Evolutionary conservation across 495 filamentous ascomycete species (phyloP).

Genomic region (Clavariopsis aquatica): DNA sequence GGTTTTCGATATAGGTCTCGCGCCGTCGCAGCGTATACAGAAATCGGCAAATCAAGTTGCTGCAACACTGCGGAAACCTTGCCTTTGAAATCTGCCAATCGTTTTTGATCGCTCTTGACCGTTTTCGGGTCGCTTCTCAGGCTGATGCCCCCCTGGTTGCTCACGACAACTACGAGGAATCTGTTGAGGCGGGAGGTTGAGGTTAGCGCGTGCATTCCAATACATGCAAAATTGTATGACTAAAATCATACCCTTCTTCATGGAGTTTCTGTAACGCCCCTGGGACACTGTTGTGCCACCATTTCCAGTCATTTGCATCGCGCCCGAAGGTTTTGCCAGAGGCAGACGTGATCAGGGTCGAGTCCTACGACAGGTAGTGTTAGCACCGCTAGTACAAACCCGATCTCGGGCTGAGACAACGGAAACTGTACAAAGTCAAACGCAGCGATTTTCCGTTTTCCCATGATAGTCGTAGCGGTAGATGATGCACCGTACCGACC

Average conservation of each 20-base stretch:
- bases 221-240: neutral
- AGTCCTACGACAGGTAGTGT: conserved; percentile 60
- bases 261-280: conserved; percentile 63
- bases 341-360: conserved; percentile 75
- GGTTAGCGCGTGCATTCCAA: conserved; percentile 13
- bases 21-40: conserved; percentile 80
- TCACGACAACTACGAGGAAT: conserved; percentile 76
- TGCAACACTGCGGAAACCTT: conserved; percentile 69
- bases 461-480: conserved; percentile 35
- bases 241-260: conserved; percentile 62
- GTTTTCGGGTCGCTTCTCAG: conserved; percentile 71
- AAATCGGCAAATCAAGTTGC: conserved; percentile 73
- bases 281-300: conserved; percentile 82
- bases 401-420: conserved; percentile 11
- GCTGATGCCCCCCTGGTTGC: conserved; percentile 82
- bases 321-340: conserved; percentile 79
- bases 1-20: conserved; percentile 85
- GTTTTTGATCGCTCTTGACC: conserved; percentile 62
- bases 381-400: conserved; percentile 4
- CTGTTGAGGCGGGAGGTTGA: conserved; percentile 47
- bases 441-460: conserved; percentile 67
- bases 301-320: conserved; percentile 82
- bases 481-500: conserved; percentile 58
- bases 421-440: conserved; percentile 76
- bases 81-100: conserved; percentile 74